Conservation (phyloP, 805 yeast genomes). For the Yarrowia phangngaensis region DNA sequence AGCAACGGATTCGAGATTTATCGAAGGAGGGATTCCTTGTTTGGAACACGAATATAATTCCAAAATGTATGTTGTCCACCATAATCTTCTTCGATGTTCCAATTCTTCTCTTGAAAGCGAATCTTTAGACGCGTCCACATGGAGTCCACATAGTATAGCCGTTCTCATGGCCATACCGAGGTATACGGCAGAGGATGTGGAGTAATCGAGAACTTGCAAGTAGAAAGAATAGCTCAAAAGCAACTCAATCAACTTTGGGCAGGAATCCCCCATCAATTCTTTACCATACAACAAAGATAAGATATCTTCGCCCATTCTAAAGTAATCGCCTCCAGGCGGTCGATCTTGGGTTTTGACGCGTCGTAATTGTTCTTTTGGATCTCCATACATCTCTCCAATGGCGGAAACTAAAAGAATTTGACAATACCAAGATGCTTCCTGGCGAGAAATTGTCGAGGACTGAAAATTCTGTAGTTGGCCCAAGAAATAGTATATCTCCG, state of each 20-base stretch:
- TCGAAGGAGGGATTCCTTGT: constrained; percentile 32
- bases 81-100: constrained; percentile 33
- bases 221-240: constrained; percentile 30
- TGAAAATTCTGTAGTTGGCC: constrained; percentile 5
- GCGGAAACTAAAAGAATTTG: constrained; percentile 31
- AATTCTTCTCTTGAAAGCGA: constrained; percentile 26
- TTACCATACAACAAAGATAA: constrained; percentile 29
- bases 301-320: constrained; percentile 28
- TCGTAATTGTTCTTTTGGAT: constrained; percentile 13
- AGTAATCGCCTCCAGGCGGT: constrained; percentile 30
- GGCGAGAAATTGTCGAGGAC: constrained; percentile 4
- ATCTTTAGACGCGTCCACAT: constrained; percentile 30
- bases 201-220: constrained; percentile 31
- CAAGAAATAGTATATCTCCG: constrained; percentile 26
- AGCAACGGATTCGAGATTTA: constrained; percentile 30
- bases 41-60: constrained; percentile 33
- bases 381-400: constrained; percentile 32
- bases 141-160: constrained; percentile 31
- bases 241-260: constrained; percentile 29
- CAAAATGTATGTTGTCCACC: constrained; percentile 33
- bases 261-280: constrained; percentile 25
- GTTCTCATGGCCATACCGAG: constrained; percentile 30
- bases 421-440: constrained; percentile 28
- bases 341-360: constrained; percentile 22
- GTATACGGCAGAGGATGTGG: constrained; percentile 29